Evolutionary conservation across 2,329 filamentous ascomycete genomes (phyloP).

Genomic region (Penicillium sp.): DNA sequence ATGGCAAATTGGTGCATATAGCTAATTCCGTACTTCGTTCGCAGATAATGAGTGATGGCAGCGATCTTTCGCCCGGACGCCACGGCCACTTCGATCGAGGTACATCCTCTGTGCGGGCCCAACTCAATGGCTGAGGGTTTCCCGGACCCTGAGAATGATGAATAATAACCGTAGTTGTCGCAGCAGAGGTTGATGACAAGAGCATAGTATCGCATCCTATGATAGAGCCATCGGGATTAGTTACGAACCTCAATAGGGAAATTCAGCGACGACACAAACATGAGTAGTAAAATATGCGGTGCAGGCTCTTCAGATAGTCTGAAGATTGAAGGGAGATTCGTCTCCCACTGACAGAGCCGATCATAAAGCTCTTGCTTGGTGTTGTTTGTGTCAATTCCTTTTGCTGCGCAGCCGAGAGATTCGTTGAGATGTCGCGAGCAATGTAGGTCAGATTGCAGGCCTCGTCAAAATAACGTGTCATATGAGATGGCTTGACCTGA

Average conservation of each 20-base stretch:
- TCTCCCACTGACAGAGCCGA: conserved; percentile 15
- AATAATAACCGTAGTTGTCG: conserved; percentile 15
- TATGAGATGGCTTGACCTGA: conserved; percentile 7
- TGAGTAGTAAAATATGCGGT: conserved; percentile 18
- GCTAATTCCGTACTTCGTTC: conserved; percentile 26
- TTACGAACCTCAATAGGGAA: background rate
- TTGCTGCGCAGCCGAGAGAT: background rate
- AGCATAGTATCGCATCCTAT: conserved; percentile 29
- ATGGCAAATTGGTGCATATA: conserved; percentile 28
- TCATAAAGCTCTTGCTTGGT: conserved; percentile 13
- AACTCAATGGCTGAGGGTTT: conserved; percentile 1
- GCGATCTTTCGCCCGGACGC: conserved; percentile 25
- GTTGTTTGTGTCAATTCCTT: background rate
- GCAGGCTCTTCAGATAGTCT: background rate
- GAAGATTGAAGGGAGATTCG: conserved; percentile 9
- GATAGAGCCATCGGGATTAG: background rate
- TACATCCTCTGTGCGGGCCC: background rate
- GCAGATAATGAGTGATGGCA: conserved; percentile 20
- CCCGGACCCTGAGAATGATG: background rate
- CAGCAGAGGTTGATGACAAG: conserved; percentile 27
- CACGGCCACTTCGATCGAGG: conserved; percentile 11
- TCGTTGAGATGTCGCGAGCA: conserved; percentile 19
- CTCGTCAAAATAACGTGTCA: conserved; percentile 22
- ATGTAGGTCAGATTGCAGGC: conserved; percentile 20
- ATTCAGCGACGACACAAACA: conserved; percentile 4